Conservation (phyloP, 148 eudicot genomes). For the Pouteria glomerata region DNA sequence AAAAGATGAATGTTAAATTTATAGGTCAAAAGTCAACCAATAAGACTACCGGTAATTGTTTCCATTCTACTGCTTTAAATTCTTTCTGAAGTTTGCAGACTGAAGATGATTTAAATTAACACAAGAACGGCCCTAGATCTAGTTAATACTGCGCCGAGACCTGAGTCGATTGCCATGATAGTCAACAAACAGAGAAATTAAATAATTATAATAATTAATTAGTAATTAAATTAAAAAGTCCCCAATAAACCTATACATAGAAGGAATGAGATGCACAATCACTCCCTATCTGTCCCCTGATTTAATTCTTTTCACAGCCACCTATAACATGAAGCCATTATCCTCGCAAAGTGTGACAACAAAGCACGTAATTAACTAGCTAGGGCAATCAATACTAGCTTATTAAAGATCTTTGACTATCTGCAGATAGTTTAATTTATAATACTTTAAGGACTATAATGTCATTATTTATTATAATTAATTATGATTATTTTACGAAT, state of each 20-base stretch:
- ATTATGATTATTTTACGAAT: neutral
- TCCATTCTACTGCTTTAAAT: no score
- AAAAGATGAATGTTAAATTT: no score
- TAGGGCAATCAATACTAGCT: neutral
- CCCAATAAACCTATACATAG: neutral
- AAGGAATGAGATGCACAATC: neutral
- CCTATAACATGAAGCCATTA: slow-evolving; percentile 38
- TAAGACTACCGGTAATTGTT: no score
- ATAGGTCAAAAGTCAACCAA: no score
- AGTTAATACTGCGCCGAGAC: slow-evolving; percentile 13
- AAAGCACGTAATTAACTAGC: slow-evolving; percentile 14
- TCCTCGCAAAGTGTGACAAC: slow-evolving; percentile 12
- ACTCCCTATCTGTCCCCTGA: neutral
- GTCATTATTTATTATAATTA: no score
- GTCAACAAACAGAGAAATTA: neutral
- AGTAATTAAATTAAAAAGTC: neutral
- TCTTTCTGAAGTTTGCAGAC: no score
- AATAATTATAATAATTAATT: neutral
- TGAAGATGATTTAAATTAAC: no score
- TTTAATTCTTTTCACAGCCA: neutral
- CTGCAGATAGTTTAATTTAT: no score
- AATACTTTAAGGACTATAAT: no score
- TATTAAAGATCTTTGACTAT: no score
- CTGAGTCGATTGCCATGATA: slow-evolving; percentile 14
- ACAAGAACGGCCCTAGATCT: no score